Evolutionary conservation across 1,284 basidiomycete species (phyloP), one percentile per base, ranked within the genome.

Genomic region (Moesziomyces sp.): DNA sequence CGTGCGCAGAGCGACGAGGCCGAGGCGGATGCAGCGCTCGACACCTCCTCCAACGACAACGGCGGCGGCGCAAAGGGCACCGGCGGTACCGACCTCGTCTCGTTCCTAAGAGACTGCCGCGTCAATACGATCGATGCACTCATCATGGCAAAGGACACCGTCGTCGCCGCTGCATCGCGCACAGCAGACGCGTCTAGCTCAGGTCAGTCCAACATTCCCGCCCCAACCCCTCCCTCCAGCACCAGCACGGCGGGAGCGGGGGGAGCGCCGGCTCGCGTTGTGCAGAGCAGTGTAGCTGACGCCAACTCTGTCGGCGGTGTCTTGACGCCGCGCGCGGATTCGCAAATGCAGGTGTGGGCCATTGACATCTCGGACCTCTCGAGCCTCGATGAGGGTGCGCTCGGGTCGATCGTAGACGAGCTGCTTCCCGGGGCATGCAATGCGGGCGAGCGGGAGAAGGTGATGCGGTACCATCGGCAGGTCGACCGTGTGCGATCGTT

Each of bases 31-130:
- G 62, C 59, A 3, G 52, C 49, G n/a, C 70, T 73, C 54, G 70
- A 68, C 14, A 58, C 62, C 42, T 54, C 55, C 42, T 58, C 58
- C 11, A 55, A 57, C 30, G 67, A 65, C 44, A 53, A 59, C 23
- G 58, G 54, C 16, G 67, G 58, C 40, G 74, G 65, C 5, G 67
- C 71, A 19, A 78, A 78, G 56, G 81, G 81, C 9, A 83, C 81
- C 5, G 81, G 81, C 8, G 81, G 81, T 6, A 83, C 81, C n/a
- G 75, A 77, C 28, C 62, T 83, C 10, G 78, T 83, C 18, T 54
- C 56, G 4, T 83, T 83, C 58, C 57, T 83, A 24, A 62, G 77
- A 24, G 77, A 73, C 42, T 81, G 81, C 58, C 54, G 80, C 7
- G 65, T 69, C 46, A 83, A 82, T 42, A 83, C 81, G 21, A 61